Percentiles rank a stretch among this genome's conserved stretches.
phyloP scores from a whole-genome alignment of 768 basidiomycete genomes.

The Lentinula raphanica region DNA sequence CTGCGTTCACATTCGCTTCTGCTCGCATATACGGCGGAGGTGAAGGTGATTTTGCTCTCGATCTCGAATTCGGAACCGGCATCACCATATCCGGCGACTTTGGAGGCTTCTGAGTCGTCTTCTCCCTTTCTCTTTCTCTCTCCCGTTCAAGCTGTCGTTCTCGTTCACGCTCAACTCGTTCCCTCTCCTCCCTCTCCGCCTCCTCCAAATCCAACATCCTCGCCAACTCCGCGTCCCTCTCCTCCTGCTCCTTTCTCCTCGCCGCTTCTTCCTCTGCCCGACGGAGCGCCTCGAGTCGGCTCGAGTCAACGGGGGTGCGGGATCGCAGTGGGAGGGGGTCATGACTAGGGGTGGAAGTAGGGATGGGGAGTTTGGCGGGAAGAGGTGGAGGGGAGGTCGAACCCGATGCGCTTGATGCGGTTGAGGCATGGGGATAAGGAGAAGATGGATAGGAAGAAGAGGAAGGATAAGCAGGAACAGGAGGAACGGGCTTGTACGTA shows the following conservation, averaged over 20 bases:
- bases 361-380: too few relatives aligned
- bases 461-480: not conserved
- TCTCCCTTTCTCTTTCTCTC: too few relatives aligned
- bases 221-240: slow-evolving; percentile 8
- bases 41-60: not conserved
- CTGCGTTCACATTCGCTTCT: not conserved
- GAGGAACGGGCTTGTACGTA: slow-evolving; percentile 8
- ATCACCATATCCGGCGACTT: too few relatives aligned
- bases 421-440: not conserved
- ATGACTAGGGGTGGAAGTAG: slow-evolving; percentile 5
- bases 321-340: slow-evolving; percentile 10
- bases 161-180: not conserved
- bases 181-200: not conserved
- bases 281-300: slow-evolving; percentile 26
- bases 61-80: too few relatives aligned
- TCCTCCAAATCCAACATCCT: slow-evolving; percentile 7
- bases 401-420: too few relatives aligned
- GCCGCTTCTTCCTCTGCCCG: slow-evolving; percentile 29
- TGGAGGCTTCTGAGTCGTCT: too few relatives aligned
- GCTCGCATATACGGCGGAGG: not conserved
- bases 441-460: not conserved
- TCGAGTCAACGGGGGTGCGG: slow-evolving; percentile 24
- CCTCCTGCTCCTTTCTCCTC: slow-evolving; percentile 18
- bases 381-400: too few relatives aligned
- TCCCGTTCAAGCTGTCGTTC: not conserved